These are phyloP conservation scores for Plantago ovata DNA, from an alignment of 257 asterid genomes.

Conservation along the genomic window DNA sequence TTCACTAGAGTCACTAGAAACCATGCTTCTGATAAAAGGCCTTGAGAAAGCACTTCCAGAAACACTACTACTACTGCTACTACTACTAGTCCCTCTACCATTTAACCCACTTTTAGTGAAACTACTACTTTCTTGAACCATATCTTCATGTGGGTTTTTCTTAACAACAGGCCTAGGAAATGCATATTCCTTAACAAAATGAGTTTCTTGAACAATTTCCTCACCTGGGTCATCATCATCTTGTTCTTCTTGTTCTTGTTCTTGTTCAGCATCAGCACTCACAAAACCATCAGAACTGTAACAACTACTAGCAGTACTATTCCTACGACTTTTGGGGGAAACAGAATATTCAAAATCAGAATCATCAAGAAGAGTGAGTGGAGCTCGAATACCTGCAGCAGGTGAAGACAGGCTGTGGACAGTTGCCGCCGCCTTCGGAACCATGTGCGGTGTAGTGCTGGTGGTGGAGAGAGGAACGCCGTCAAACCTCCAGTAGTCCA, in stretches of 20 bases:
- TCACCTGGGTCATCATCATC: slow-evolving; percentile 32
- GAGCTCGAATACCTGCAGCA: slow-evolving; percentile 88
- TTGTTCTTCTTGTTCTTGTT: too few species aligned
- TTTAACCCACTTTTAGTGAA: slow-evolving; percentile 17
- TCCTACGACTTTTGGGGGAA: slow-evolving; percentile 30
- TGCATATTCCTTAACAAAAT: slow-evolving; percentile 27
- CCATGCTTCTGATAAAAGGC: background rate
- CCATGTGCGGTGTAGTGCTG: slow-evolving; percentile 15
- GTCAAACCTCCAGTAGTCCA: slow-evolving; percentile 42
- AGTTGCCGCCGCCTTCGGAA: slow-evolving; percentile 47
- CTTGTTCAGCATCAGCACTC: slow-evolving; percentile 51
- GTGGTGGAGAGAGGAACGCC: slow-evolving; percentile 59
- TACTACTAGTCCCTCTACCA: slow-evolving; percentile 27
- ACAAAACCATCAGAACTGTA: slow-evolving; percentile 48
- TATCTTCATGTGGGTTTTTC: slow-evolving; percentile 28
- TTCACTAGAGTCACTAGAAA: slow-evolving; percentile 14
- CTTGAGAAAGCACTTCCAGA: slow-evolving; percentile 16
- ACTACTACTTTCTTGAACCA: slow-evolving; percentile 17
- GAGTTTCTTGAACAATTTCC: slow-evolving; percentile 34
- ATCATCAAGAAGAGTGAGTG: slow-evolving; percentile 67
- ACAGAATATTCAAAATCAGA: slow-evolving; percentile 60
- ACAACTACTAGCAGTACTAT: slow-evolving; percentile 36
- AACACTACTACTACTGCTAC: slow-evolving; percentile 18
- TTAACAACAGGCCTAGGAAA: slow-evolving; percentile 31
- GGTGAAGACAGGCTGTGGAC: background rate